A percentile compares a stretch with the other conserved stretches of the same genome.
Evolutionary conservation across 768 basidiomycete species (phyloP).

Genomic region (Naganishia onofrii): DNA sequence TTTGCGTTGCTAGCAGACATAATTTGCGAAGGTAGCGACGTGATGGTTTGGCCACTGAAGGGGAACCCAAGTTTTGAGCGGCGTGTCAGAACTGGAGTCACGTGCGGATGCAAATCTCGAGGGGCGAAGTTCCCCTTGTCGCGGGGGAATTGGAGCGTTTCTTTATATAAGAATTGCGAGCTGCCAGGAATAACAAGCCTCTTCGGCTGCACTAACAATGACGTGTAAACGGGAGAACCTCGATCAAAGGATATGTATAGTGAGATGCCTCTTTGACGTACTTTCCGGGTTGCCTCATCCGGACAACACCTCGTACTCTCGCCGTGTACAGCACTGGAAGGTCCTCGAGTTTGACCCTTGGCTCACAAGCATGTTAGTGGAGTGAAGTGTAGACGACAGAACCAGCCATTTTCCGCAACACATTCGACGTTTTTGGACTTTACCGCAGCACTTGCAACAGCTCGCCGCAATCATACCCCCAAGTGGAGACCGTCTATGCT

Average conservation of each 20-base stretch:
- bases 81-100: neutral
- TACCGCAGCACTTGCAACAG: neutral
- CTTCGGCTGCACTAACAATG: neutral
- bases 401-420: too few relatives aligned
- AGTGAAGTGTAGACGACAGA: too few relatives aligned
- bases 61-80: constrained; percentile 5
- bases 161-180: neutral
- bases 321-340: neutral
- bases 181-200: neutral
- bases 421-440: neutral
- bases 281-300: neutral
- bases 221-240: neutral
- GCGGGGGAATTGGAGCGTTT: too few relatives aligned
- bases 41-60: constrained; percentile 15
- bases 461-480: neutral
- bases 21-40: constrained; percentile 3
- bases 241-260: too few relatives aligned
- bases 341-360: neutral
- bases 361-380: too few relatives aligned
- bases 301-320: neutral
- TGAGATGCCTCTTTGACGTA: too few relatives aligned
- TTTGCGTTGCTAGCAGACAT: constrained; percentile 22
- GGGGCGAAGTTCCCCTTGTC: too few relatives aligned
- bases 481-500: neutral
- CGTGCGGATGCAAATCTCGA: neutral